Base-by-base conservation (phyloP, 2,329 filamentous ascomycete genomes). In the Rhexocercosporidium sp. region DNA sequence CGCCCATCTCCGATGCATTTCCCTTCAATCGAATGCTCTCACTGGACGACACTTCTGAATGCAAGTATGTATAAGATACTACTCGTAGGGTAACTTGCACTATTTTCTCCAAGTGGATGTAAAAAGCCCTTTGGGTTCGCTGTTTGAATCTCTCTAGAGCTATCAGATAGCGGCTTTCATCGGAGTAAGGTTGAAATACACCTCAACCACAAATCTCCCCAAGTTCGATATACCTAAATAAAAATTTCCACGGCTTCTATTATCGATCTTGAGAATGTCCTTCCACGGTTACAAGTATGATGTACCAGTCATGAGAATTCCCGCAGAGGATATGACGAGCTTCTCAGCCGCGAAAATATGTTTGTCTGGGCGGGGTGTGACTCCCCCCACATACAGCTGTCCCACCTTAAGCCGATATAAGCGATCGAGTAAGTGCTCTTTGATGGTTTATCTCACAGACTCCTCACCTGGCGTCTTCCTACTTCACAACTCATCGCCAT, bases 371-470 rank as follows among this genome's bases (percentile, higher is more conserved):
- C 14, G 47, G 27, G 47, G 47, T 51, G 47, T 51, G 47, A 51
- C 47, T 51, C 47, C 47, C 47, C 47, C 47, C 47, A 51, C 47
- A 25, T 29, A 22, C 22, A 51, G 22, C 47, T 51, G 47, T 51
- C 47, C 47, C 47, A 51, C 47, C 47, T 51, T 51, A 51, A 51
- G 47, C 47, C 47, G 47, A 51, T 51, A 51, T 51, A 51, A 51
- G 47, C 47, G 47, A 51, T 51, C 47, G 22, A 51, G 47, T 51
- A 51, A 29, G 22, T 51, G 47, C 47, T 51, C 22, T 29, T 51
- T 51, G 47, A 12, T 29, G 47, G 47, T 51, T 51, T 51, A 51
- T 51, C 47, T 51, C 47, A 51, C 47, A 25, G 47, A 22, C 47
- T 16, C 47, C 47, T 51, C 47, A 51, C 27, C 47, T 27, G 47